Conservation (phyloP, 164 flowering plant genomes). For the Euptelea pleiosperma region DNA sequence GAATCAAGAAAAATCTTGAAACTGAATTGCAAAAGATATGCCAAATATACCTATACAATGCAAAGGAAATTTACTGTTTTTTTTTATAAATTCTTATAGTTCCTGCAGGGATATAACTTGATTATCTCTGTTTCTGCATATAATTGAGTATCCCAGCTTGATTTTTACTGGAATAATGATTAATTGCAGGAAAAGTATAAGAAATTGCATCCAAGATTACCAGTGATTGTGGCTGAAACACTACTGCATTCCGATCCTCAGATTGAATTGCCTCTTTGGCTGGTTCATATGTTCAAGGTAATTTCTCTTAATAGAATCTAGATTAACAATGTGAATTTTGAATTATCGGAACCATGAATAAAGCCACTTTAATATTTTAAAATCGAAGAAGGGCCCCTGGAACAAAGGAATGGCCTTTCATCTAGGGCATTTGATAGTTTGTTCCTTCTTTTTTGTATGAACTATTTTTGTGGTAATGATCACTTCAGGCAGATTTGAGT, state of each 20-base stretch:
- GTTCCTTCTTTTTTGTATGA: too few species aligned
- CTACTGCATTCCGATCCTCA: constrained; percentile 75
- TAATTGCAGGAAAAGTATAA: constrained; percentile 68
- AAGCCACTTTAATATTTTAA: background rate
- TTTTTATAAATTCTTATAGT: too few species aligned
- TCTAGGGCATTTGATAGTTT: background rate
- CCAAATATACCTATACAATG: too few species aligned
- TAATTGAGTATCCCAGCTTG: background rate
- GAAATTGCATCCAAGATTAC: constrained; percentile 65
- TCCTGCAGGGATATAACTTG: background rate
- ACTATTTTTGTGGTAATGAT: background rate
- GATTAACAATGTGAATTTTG: background rate
- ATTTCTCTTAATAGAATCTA: constrained; percentile 5
- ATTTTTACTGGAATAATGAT: background rate
- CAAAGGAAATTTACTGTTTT: too few species aligned
- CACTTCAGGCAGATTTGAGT: background rate
- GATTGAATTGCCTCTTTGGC: constrained; percentile 93
- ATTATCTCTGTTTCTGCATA: background rate
- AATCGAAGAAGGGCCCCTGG: background rate
- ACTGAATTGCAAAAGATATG: too few species aligned
- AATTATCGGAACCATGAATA: background rate
- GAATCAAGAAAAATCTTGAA: too few species aligned
- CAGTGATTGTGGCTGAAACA: constrained; percentile 83
- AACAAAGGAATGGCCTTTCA: background rate
- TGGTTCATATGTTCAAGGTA: constrained; percentile 92